Conservation (phyloP, 1,139 yeast species). For the Yamadazyma oceani region DNA sequence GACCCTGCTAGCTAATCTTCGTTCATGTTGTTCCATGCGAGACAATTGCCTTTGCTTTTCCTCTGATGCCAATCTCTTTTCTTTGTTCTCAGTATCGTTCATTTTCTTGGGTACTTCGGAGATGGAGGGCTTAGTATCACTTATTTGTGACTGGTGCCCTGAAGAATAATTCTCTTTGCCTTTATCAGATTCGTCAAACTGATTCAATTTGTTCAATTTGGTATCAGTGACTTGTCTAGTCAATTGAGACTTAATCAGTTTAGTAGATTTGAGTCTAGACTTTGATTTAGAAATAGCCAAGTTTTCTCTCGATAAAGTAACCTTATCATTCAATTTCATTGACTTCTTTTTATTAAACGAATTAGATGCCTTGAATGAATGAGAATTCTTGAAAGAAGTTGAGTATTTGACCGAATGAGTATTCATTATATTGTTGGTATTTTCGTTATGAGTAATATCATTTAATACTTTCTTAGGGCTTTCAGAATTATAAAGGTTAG, state of each 20-base stretch:
- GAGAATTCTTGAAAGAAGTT: constrained; percentile 22
- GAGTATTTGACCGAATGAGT: constrained; percentile 32
- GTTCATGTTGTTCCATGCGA: constrained; percentile 22
- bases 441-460: constrained; percentile 14
- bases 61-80: background rate
- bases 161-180: background rate
- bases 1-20: constrained; percentile 33
- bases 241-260: constrained; percentile 12
- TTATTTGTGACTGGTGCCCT: too few species aligned
- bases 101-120: too few species aligned
- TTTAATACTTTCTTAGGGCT: constrained; percentile 6
- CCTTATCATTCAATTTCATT: constrained; percentile 24
- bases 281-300: constrained; percentile 16
- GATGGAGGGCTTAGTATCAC: too few species aligned
- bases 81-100: too few species aligned
- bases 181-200: constrained; percentile 9
- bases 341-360: constrained; percentile 40
- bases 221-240: constrained; percentile 28
- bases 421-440: constrained; percentile 27
- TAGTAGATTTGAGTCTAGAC: constrained; percentile 14
- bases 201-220: constrained; percentile 10
- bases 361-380: constrained; percentile 37
- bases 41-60: constrained; percentile 14
- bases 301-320: constrained; percentile 24
- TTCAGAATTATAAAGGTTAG: constrained; percentile 33